These are phyloP conservation scores for Talaromyces sp. DNA, from an alignment of 2,329 filamentous ascomycete genomes.

Conservation along the genomic window DNA sequence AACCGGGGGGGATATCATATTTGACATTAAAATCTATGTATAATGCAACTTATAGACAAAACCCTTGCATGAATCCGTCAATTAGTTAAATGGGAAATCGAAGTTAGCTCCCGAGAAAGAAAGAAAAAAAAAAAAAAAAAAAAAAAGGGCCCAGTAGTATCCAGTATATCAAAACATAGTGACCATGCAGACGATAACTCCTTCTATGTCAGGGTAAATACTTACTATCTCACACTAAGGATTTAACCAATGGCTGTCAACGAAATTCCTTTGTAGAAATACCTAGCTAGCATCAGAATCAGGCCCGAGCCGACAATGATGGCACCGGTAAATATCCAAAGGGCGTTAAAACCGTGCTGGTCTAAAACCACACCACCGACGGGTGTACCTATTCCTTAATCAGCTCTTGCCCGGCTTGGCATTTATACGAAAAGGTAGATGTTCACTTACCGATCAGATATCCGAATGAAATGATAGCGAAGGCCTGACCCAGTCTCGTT, in stretches of 20 bases:
- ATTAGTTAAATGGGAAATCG: background rate
- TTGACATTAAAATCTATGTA: background rate
- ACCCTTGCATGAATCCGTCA: background rate
- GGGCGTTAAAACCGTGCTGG: conserved; percentile 1
- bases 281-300: background rate
- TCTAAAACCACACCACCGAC: conserved; percentile 7
- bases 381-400: conserved; percentile 2
- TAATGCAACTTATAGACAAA: background rate
- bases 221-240: background rate
- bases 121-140: background rate
- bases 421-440: background rate
- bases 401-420: background rate
- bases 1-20: background rate
- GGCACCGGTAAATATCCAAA: conserved; percentile 6
- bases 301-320: background rate
- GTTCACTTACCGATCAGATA: conserved; percentile 5
- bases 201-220: background rate
- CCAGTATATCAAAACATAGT: background rate
- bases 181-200: background rate
- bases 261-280: background rate
- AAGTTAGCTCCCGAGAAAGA: background rate
- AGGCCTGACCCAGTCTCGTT: conserved; percentile 4
- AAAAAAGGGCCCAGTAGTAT: background rate
- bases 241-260: background rate
- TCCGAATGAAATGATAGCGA: conserved; percentile 3